Conservation (phyloP, 1,284 basidiomycete species). For the Trichosporon sp. region DNA sequence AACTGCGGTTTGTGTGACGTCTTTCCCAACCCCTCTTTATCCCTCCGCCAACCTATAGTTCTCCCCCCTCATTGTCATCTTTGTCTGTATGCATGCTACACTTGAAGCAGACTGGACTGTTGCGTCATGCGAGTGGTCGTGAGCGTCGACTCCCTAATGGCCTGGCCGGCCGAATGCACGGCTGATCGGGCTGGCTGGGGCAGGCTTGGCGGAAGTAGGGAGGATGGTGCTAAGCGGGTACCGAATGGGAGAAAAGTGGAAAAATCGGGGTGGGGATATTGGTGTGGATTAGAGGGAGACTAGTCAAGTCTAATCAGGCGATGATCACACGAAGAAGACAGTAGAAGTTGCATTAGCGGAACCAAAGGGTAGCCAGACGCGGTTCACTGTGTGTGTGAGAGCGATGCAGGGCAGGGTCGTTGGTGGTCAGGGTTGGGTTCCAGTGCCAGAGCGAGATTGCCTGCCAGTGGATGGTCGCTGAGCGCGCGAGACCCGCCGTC, state of each 20-base stretch:
- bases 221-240: conserved; percentile 5
- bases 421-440: not conserved
- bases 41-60: not conserved
- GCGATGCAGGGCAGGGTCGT: no score
- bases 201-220: not conserved
- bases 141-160: not conserved
- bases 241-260: not conserved
- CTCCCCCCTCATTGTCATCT: conserved; percentile 15
- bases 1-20: not conserved
- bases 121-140: not conserved
- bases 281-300: not conserved
- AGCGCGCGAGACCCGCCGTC: not conserved
- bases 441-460: not conserved
- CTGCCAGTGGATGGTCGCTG: not conserved
- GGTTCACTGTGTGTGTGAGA: not conserved
- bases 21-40: not conserved
- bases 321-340: not conserved
- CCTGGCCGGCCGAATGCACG: not conserved
- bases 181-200: no score
- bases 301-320: not conserved
- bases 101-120: conserved; percentile 9
- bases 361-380: not conserved
- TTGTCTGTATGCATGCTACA: conserved; percentile 21
- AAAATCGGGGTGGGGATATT: not conserved
- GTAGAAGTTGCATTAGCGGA: not conserved